Evolutionary conservation across 2,329 filamentous ascomycete species (phyloP).

Genomic region (Leptographium wingfieldii): DNA sequence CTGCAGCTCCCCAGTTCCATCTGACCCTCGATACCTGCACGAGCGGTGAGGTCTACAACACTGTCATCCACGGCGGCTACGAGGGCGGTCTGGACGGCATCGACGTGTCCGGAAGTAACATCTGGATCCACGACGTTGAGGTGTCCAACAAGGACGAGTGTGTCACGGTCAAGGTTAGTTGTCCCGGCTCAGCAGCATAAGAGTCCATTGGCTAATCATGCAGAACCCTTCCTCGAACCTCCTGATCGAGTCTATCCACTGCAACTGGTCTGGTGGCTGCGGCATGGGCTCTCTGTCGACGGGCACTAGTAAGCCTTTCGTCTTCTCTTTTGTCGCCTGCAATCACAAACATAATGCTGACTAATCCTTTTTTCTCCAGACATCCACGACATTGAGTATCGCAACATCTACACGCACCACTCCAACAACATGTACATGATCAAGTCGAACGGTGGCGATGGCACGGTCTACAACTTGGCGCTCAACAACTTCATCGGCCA

Average conservation of each 20-base stretch:
- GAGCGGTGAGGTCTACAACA: slow-evolving; percentile 40
- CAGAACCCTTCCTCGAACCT: slow-evolving; percentile 37
- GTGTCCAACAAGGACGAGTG: slow-evolving; percentile 51
- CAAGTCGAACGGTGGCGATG: slow-evolving; percentile 46
- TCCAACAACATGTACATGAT: slow-evolving; percentile 53
- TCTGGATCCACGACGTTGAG: slow-evolving; percentile 46
- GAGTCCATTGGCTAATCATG: not conserved
- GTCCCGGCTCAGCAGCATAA: not conserved
- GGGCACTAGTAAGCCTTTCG: slow-evolving; percentile 17
- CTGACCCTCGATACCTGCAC: slow-evolving; percentile 20
- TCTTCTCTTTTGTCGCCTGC: not conserved
- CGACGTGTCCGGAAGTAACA: slow-evolving; percentile 39
- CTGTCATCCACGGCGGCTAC: slow-evolving; percentile 37
- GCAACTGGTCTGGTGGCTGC: slow-evolving; percentile 47
- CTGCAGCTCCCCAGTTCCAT: slow-evolving; percentile 12
- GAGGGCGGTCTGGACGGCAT: slow-evolving; percentile 42
- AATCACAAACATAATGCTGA: too few relatives aligned
- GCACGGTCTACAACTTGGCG: slow-evolving; percentile 34
- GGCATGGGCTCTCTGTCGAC: slow-evolving; percentile 42
- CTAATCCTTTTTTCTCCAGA: not conserved
- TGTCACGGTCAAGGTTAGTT: slow-evolving; percentile 10
- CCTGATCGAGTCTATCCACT: slow-evolving; percentile 47
- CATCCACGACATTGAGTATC: slow-evolving; percentile 31
- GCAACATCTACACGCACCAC: slow-evolving; percentile 44
- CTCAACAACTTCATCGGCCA: slow-evolving; percentile 49